Evolutionary conservation across 2,329 filamentous ascomycete genomes (phyloP), one percentile per base, ranked within the genome.

Genomic region (Fusarium globosum): DNA sequence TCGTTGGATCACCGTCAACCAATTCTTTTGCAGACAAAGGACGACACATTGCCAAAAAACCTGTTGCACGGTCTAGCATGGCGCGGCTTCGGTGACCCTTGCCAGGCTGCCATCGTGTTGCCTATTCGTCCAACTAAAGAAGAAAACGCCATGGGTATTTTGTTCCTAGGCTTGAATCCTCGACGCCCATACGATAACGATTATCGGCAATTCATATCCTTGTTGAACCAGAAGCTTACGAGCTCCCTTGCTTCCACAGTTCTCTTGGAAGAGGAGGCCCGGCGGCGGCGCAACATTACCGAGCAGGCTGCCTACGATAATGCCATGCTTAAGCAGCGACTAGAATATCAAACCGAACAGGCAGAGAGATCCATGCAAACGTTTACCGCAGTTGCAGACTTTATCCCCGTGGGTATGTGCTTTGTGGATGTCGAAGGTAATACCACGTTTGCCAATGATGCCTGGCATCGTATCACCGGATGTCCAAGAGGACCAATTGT

Each of bases 381-480:
- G 61, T 94, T 94, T 73, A 90, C 90, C 13, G 86, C 89, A 10
- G 91, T 94, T 81, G 90, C 92, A 5, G 91, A 94, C 75, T 91
- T 94, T 58, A 90, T 93, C 5, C 93, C 93, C 0, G 90, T 93
- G 3, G 93, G 92, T 23, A 91, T 94, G 82, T 93, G 91, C 76
- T 92, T 94, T 66, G 89, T 91, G 16, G 88, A 93, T 76, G 85
- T 86, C 4, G 83, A 87, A 55, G 92, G 92, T 18, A 87, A 88
- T 43, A 88, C 94, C 65, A 89, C 87, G 1, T 94, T 92, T 78
- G 92, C 91, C 68, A 95, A 95, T 76, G 88, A 93, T 56, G 89
- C 91, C 14, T 94, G 86, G 84, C 85, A 87, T 73, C 83, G 84
- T 43, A 87, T 89, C 41, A 88, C 86, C 3, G 86, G 86, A 3